Conservation (phyloP, 2,329 filamentous ascomycete species). For the Malbranchea zuffiana region DNA sequence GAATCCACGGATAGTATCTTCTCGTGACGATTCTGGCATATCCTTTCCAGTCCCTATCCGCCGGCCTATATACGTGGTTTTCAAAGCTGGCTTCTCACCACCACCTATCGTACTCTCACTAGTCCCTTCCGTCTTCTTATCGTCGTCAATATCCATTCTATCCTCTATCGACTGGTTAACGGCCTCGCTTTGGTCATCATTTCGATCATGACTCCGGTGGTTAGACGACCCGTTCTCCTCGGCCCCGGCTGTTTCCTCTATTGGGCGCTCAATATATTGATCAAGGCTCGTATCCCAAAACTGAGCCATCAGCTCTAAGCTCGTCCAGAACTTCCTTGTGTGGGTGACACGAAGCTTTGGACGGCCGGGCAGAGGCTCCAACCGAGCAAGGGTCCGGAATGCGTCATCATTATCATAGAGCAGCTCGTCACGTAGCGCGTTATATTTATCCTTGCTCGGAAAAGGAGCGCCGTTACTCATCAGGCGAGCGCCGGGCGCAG, state of each 20-base stretch:
- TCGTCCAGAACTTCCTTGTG: conserved; percentile 50
- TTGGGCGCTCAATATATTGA: conserved; percentile 40
- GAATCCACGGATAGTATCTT: conserved; percentile 46
- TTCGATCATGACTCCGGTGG: not conserved
- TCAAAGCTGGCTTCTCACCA: conserved; percentile 3
- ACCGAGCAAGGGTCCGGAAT: conserved; percentile 45
- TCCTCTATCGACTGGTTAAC: conserved; percentile 1
- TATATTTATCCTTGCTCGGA: conserved; percentile 40
- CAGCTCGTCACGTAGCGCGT: conserved; percentile 41
- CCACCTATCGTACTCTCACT: conserved; percentile 3
- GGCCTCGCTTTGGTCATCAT: conserved; percentile 12
- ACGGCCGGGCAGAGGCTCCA: conserved; percentile 35
- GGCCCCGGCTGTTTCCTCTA: conserved; percentile 10
- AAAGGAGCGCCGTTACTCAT: conserved; percentile 41
- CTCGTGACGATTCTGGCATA: conserved; percentile 49
- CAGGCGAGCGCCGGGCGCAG: conserved; percentile 18
- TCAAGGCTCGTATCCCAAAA: conserved; percentile 54
- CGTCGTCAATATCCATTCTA: conserved; percentile 15
- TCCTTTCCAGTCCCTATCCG: conserved; percentile 46
- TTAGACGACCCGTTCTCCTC: not conserved
- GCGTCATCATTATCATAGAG: conserved; percentile 45
- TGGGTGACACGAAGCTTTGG: conserved; percentile 43
- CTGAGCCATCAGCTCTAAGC: conserved; percentile 47
- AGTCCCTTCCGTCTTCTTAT: conserved; percentile 14
- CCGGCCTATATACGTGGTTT: conserved; percentile 44